Evolutionary conservation across 768 basidiomycete genomes (phyloP).

Genomic region (Stropharia rugosoannulata): DNA sequence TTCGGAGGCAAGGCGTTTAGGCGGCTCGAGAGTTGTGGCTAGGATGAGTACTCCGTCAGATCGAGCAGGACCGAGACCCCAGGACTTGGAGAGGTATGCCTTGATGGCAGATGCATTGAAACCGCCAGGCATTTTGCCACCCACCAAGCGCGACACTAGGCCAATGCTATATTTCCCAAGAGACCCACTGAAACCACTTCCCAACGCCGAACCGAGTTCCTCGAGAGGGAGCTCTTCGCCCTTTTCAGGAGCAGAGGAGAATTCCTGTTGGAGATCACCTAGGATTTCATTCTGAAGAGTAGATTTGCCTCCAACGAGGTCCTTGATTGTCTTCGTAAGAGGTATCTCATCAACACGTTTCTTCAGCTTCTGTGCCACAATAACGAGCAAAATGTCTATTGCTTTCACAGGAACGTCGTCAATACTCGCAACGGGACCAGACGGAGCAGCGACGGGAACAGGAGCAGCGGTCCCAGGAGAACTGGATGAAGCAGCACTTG

Average conservation of each 20-base stretch:
- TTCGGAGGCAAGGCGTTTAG: conserved; percentile 91
- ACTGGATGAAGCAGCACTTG: conserved; percentile 32
- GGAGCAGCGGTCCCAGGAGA: conserved; percentile 40
- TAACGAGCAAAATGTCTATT: conserved; percentile 78
- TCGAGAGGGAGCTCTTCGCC: conserved; percentile 96
- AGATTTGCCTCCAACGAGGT: conserved; percentile 97
- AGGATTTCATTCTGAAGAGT: conserved; percentile 98
- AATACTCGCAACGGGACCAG: conserved; percentile 69
- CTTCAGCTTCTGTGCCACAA: conserved; percentile 98
- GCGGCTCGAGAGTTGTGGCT: conserved; percentile 89
- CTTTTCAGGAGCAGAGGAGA: conserved; percentile 94
- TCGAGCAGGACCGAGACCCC: conserved; percentile 92
- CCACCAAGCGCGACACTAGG: conserved; percentile 87
- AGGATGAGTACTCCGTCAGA: conserved; percentile 89
- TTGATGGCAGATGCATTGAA: conserved; percentile 95
- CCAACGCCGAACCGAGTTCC: conserved; percentile 86
- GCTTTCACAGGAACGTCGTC: conserved; percentile 94
- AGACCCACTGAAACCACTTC: conserved; percentile 76
- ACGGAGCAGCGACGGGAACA: conserved; percentile 44
- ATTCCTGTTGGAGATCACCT: conserved; percentile 95
- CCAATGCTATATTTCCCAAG: conserved; percentile 94
- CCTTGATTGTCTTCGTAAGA: conserved; percentile 93
- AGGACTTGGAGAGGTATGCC: conserved; percentile 83
- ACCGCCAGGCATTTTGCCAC: conserved; percentile 98
- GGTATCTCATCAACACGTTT: conserved; percentile 90